Base-by-base conservation (phyloP, 208 protist species). In the Lotmaria passim region DNA sequence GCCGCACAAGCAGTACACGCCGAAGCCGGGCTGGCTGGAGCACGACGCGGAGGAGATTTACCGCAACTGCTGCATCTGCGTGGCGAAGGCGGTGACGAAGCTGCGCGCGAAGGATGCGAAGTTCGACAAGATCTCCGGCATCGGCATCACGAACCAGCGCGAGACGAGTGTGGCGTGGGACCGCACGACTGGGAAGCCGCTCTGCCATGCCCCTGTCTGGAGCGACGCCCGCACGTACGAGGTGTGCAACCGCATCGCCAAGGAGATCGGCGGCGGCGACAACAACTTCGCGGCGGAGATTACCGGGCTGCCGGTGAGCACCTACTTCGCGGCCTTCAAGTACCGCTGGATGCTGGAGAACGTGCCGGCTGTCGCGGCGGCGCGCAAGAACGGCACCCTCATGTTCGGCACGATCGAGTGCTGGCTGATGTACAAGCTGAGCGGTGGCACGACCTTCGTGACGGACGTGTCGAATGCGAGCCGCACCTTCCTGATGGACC, bases 131-230 rank as follows among this genome's bases (percentile, higher is more conserved):
- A 53, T 91, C n/a, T 80, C 83, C 26, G 82, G 69, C 14, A 82
- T 97, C 48, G 98, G 98, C n/a, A 96, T 99, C 48, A 99, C 99
- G 28, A 99, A 99, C 80, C 99, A 99, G 79, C 88, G 99, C 43
- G 98, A 99, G 78, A 99, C 98, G 14, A 93, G 95, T 1, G 81
- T 99, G 17, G 91, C 98, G n/a, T 99, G 99, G 99, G 98, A 99
- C 75, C 77, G 81, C 52, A 58, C 61, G 15, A 99, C 97, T 0
- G 96, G 96, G 12, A 73, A 91, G 58, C 97, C 98, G 12, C 80
- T 99, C 7, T 93, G 93, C 81, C 97, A 98, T 58, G 96, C 97
- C 6, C 98, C 99, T 56, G 92, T 98, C 1, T 98, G 96, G 96
- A 89, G 81, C 47, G 94, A 98, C 60, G 65, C 80, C 6, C 83